Base-by-base conservation (phyloP, 306 rosid species). In the Cicer judaicum region DNA sequence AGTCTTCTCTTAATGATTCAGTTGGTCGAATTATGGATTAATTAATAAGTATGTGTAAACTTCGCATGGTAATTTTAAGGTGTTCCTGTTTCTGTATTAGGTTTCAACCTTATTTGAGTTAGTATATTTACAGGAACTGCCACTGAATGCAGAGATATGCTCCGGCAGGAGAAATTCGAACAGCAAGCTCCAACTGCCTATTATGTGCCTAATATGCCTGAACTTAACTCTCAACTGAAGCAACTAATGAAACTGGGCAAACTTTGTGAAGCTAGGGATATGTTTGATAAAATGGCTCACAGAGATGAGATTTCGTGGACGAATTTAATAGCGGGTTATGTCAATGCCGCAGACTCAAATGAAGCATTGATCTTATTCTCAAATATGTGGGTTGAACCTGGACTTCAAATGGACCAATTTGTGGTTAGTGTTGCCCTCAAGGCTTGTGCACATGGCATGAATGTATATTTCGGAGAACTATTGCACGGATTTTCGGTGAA, bases 301-400 rank as follows among this genome's bases (percentile, higher is more conserved):
- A 80, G 87, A 81, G 90, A 88, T 70, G 90, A 78, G 75, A 41
- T 87, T 80, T 84, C 97, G 1, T 85, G 90, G 90, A 89, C 90
- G 34, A 87, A 79, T 19, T 67, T 86, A 76, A 80, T 89, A 48
- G 69, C 84, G n/a, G 93, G 83, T 61, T 88, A 86, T 60, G 86
- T 85, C 74, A 79, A 78, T 40, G 79, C 76, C 70, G 78, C 78
- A 6, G 74, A 87, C 41, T 77, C 85, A 11, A 24, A 29, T 71
- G 85, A 75, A 81, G 96, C 97, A 8, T 76, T 90, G 86, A 42
- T 44, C 76, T 64, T 64, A 41, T 64, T 64, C 70, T 64, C 70
- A 41, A 64, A 15, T 42, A 64, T 64, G 70, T 64, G 70, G 70
- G 70, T 64, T 9, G 14, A 41, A 14, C 18, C 70, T 64, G 70